Evolutionary conservation across 352 stramenopile species (phyloP), one percentile per base, ranked within the genome.

Genomic region (Phytophthora colocasiae): DNA sequence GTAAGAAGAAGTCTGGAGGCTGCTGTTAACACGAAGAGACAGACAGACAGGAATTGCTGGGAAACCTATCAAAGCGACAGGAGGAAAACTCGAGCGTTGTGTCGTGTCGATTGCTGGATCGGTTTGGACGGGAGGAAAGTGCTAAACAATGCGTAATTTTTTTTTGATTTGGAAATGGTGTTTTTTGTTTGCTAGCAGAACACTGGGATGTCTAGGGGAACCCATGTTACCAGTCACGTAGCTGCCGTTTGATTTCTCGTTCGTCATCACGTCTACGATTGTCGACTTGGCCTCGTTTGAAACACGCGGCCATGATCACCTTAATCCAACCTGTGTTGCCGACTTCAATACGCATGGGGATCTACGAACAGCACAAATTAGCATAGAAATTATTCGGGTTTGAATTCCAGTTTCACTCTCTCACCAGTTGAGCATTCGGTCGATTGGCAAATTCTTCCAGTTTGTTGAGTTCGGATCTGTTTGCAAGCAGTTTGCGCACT

Each of bases 251-350:
- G 50, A 91, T 73, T 41, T 93, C 87, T 48, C 87, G 82, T 48
- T 90, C 69, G 47, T 90, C 78, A 29, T 95, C 85, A 22, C 83
- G 83, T 70, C 85, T 87, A 57, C 87, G 87, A 31, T 80, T 92
- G 62, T 95, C 87, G 2, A 89, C 63, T 58, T 87, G 83, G 31
- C 76, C 82, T 10, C 73, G 66, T 55, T 90, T 90, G 56, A 81
- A 83, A 58, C 87, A 92, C 10, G 87, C 75, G 12, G 83, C 85
- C 52, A 92, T 64, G 40, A 92, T 79, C n/a, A 95, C 76, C 52
- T 95, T 95, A 72, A 95, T 91, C 87, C 87, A 95, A 6, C 86
- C 86, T 10, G 87, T 95, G 38, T 78, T 83, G 36, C 85, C 82
- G 3, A 92, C 77, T 59, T 95, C 81, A 7, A 93, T 70, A 3